Evolutionary conservation across 345 rosid genomes (phyloP).

Genomic region (Passiflora organensis): DNA sequence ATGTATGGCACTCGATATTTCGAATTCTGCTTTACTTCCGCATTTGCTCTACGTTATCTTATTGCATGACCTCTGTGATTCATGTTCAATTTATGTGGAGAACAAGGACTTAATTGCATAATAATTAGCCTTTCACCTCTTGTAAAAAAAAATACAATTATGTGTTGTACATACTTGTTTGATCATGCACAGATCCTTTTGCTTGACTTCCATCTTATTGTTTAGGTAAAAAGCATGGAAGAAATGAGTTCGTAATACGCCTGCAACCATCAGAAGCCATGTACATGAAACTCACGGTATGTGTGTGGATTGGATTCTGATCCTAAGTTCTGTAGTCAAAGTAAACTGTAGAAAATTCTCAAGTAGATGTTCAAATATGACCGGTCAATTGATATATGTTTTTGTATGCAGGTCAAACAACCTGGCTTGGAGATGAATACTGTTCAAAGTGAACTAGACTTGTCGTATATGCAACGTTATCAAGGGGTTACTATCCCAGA

Average conservation of each 20-base stretch:
- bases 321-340: too few species aligned
- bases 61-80: constrained; percentile 2
- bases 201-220: constrained; percentile 10
- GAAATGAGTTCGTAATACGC: constrained; percentile 96
- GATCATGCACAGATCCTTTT: too few species aligned
- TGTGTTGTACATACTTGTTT: too few species aligned
- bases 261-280: constrained; percentile 96
- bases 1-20: constrained; percentile 40
- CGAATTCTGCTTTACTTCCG: constrained; percentile 6
- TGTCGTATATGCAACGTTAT: constrained; percentile 89
- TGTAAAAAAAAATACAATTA: too few species aligned
- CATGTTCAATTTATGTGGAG: too few species aligned
- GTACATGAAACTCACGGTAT: constrained; percentile 95
- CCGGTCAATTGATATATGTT: constrained; percentile 8
- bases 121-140: too few species aligned
- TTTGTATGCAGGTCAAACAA: constrained; percentile 77
- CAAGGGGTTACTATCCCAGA: constrained; percentile 80
- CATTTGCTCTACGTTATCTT: too few species aligned
- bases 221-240: constrained; percentile 87
- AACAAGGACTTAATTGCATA: too few species aligned
- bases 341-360: background rate
- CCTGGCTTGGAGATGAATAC: constrained; percentile 96
- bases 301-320: constrained; percentile 11
- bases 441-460: constrained; percentile 91
- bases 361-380: background rate